Base-by-base conservation (phyloP, 177 flowering plant genomes). In the Telopea speciosissima region DNA sequence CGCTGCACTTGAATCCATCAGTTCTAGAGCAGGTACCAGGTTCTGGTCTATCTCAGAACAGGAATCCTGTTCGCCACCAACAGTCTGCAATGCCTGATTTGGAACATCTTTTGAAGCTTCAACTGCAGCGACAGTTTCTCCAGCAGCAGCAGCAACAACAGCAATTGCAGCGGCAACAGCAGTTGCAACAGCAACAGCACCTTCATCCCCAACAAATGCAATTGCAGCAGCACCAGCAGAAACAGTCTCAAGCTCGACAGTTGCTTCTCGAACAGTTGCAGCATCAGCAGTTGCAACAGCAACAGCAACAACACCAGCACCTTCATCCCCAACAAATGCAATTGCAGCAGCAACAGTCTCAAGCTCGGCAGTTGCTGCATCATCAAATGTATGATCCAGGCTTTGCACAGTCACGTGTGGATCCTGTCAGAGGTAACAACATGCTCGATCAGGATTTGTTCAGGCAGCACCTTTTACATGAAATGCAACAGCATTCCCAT, bases 331-430 rank as follows among this genome's bases (percentile, higher is more conserved):
- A 68, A 12, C 75, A 65, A 19, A 58, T 74, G 63, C 89, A 83
- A 61, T 84, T 76, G 36, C 84, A 77, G 40, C 87, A 81, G 26
- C 92, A 87, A 73, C 84, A 91, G 77, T 78, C 88, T 65, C 91
- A 87, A 69, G 83, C 73, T 69, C 90, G 77, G 62, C 96, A 86
- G 77, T 68, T 92, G 65, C 63, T 88, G 76, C 97, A 83, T 70
- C 77, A 66, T 68, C 88, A 85, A 66, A 78, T 86, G 80, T 90
- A 75, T 68, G 93, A 87, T 70, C 80, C 87, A 71, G 81, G 80
- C 52, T 79, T 79, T 75, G 79, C 78, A 28, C 90, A 85, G 78
- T 75, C 85, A 26, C 81, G 33, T 60, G 63, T 75, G 70, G 91
- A 90, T 75, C 80, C 86, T 65, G 36, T 79, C 23, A 81, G 91